phyloP scores from a whole-genome alignment of 2,329 filamentous ascomycete species.

The Alternaria triticimaculans region DNA sequence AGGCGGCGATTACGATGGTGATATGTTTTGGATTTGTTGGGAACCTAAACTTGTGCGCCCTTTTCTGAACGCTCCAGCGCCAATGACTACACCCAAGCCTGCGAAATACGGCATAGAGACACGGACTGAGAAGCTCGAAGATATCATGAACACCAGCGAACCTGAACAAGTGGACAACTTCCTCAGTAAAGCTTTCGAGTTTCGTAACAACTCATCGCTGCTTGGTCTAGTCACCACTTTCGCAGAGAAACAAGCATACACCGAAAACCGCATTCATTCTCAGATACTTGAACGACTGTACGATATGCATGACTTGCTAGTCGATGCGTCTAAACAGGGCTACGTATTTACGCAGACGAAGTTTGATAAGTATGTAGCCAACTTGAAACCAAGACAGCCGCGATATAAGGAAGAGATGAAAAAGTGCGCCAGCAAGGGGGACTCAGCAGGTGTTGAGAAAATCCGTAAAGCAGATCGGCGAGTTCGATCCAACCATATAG shows the following conservation, averaged over 20 bases:
- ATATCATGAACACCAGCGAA: slow-evolving; percentile 47
- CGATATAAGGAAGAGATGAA: slow-evolving; percentile 45
- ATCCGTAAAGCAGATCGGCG: slow-evolving; percentile 27
- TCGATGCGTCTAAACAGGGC: slow-evolving; percentile 55
- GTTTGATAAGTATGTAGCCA: slow-evolving; percentile 61
- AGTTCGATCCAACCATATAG: slow-evolving; percentile 56
- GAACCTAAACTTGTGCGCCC: slow-evolving; percentile 68
- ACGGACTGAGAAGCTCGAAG: slow-evolving; percentile 55
- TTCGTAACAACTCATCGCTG: slow-evolving; percentile 63
- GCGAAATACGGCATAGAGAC: slow-evolving; percentile 59
- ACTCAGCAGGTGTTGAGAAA: slow-evolving; percentile 20
- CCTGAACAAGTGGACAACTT: slow-evolving; percentile 53
- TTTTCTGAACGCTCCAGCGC: slow-evolving; percentile 68
- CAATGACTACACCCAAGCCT: slow-evolving; percentile 55
- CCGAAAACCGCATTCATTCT: slow-evolving; percentile 38
- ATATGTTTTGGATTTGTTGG: slow-evolving; percentile 80
- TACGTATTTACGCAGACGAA: slow-evolving; percentile 56
- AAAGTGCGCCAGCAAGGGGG: slow-evolving; percentile 22
- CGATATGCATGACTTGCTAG: slow-evolving; percentile 54
- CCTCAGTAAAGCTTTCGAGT: slow-evolving; percentile 62
- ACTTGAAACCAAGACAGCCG: slow-evolving; percentile 57
- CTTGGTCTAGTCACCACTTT: slow-evolving; percentile 70
- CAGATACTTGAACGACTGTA: slow-evolving; percentile 33
- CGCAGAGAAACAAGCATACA: slow-evolving; percentile 69
- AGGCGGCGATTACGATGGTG: slow-evolving; percentile 83